Base-by-base conservation (phyloP, 2,329 filamentous ascomycete species). In the Colletotrichum cuscutae region DNA sequence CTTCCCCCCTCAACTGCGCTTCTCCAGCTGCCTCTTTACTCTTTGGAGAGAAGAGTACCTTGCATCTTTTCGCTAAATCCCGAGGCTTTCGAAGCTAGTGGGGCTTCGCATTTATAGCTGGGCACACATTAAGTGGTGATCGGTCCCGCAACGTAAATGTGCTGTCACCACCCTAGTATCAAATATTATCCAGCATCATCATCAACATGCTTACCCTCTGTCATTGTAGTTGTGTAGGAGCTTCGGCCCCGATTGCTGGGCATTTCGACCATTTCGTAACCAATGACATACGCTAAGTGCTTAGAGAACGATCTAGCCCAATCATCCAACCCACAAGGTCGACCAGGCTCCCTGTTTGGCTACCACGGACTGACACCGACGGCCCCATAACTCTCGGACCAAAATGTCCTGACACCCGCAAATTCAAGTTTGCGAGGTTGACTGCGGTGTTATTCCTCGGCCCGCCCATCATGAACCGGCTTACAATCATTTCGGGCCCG, bases 271-370 rank as follows among this genome's bases (percentile, higher is more conserved):
- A n/a, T 68, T 35, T 58, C 35, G 35, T 30, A 30, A 19, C 66
- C 70, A 70, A 72, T 72, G 19, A 30, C 15, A 30, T 24, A 1
- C 28, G 6, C 52, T 11, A 49, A 13, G 42, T 28, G 1, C 22
- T 26, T 35, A 56, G 15, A 65, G 56, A 71, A 57, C 68, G 58
- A 52, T 67, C 71, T 35, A 72, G 58, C 62, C 71, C 71, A 73
- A 72, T 72, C 68, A 67, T 73, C 5, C 62, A 72, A 24, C 68
- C 71, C 71, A 73, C 62, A 72, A 62, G 71, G 53, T 37, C 6
- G 28, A 54, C 13, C 19, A 64, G 46, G 49, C 15, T 61, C 71
- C 54, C 68, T 24, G 68, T 71, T 67, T 37, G 58, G 52, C 26
- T 58, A 67, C 71, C 62, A 24, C 57, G 67, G 62, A 46, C 68